Percentiles rank a stretch among this genome's conserved stretches.
Conservation (phyloP, 2,329 filamentous ascomycete genomes). For the Geosmithia putterillii region DNA sequence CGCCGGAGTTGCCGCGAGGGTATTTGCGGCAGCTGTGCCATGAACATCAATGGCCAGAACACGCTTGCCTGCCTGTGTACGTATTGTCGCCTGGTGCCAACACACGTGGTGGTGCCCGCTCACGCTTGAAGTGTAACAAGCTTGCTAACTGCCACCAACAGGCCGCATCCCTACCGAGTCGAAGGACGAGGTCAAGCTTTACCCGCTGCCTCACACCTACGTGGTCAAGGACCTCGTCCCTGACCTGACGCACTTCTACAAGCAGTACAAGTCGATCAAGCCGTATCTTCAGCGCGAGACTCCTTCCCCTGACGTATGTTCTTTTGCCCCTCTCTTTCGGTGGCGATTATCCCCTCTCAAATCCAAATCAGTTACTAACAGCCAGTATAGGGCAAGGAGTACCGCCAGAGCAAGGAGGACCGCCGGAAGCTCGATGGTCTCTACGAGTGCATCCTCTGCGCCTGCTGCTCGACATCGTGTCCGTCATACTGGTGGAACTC, state of each 20-base stretch:
- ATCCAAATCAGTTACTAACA: constrained; percentile 5
- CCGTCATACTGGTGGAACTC: constrained; percentile 99
- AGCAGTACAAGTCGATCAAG: constrained; percentile 99
- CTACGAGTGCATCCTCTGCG: constrained; percentile 98
- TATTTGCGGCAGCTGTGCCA: constrained; percentile 96
- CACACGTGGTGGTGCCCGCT: no score
- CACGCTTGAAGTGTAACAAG: no score
- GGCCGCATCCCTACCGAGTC: constrained; percentile 87
- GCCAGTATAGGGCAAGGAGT: constrained; percentile 64
- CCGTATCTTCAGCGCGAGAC: constrained; percentile 91
- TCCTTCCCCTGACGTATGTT: constrained; percentile 68
- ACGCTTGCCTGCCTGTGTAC: constrained; percentile 94
- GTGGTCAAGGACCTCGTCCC: constrained; percentile 98
- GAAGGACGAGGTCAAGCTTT: constrained; percentile 77
- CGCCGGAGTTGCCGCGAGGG: constrained; percentile 92
- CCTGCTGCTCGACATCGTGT: constrained; percentile 97
- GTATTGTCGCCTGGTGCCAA: constrained; percentile 25
- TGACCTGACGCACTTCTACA: constrained; percentile 97
- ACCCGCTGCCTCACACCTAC: constrained; percentile 96
- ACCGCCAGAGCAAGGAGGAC: constrained; percentile 81
- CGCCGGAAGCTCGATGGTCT: constrained; percentile 95
- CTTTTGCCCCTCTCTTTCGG: no score
- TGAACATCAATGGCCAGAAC: constrained; percentile 99
- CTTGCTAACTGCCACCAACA: constrained; percentile 28
- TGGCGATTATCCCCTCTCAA: no score